A percentile compares a stretch with the other conserved stretches of the same genome.
These are phyloP conservation scores for Pichia sp. DNA, from an alignment of 1,139 yeast species.

Conservation along the genomic window DNA sequence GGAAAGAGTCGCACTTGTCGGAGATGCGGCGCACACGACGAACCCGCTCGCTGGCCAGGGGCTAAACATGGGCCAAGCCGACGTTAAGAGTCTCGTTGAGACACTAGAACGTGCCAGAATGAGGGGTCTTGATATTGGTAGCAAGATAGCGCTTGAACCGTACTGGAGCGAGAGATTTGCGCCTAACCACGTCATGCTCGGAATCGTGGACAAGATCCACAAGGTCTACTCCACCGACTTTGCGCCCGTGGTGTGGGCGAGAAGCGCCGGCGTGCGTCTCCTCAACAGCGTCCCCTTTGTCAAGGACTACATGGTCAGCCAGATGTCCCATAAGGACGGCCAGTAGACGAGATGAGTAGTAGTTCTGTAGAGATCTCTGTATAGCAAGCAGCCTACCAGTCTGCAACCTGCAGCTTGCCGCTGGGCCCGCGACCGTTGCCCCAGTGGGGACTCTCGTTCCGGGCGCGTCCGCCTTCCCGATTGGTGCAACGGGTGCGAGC, in stretches of 20 bases:
- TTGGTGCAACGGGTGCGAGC: not conserved
- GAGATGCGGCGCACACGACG: slow-evolving; percentile 97
- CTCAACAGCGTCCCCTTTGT: slow-evolving; percentile 57
- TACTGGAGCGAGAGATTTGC: slow-evolving; percentile 80
- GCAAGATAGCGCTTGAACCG: slow-evolving; percentile 73
- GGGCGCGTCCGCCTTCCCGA: not conserved
- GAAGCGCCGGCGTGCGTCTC: slow-evolving; percentile 69
- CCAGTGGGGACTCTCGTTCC: not conserved
- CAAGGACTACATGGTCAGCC: slow-evolving; percentile 49
- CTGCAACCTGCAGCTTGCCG: no score
- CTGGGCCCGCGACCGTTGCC: not conserved
- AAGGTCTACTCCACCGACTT: slow-evolving; percentile 74
- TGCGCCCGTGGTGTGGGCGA: slow-evolving; percentile 62
- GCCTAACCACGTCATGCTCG: slow-evolving; percentile 69
- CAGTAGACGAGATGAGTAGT: not conserved
- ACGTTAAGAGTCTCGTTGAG: slow-evolving; percentile 62
- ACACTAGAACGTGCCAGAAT: slow-evolving; percentile 64
- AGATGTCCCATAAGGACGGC: slow-evolving; percentile 31
- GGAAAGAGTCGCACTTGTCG: slow-evolving; percentile 82
- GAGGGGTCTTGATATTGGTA: slow-evolving; percentile 86
- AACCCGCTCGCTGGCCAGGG: slow-evolving; percentile 99
- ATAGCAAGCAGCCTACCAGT: no score
- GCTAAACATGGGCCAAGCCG: slow-evolving; percentile 95
- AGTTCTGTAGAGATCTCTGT: no score
- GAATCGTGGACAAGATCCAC: slow-evolving; percentile 87